A percentile compares a stretch with the other conserved stretches of the same genome.
phyloP scores from a whole-genome alignment of 2,329 filamentous ascomycete genomes.

The Pyrenophora tritici-repentis region DNA sequence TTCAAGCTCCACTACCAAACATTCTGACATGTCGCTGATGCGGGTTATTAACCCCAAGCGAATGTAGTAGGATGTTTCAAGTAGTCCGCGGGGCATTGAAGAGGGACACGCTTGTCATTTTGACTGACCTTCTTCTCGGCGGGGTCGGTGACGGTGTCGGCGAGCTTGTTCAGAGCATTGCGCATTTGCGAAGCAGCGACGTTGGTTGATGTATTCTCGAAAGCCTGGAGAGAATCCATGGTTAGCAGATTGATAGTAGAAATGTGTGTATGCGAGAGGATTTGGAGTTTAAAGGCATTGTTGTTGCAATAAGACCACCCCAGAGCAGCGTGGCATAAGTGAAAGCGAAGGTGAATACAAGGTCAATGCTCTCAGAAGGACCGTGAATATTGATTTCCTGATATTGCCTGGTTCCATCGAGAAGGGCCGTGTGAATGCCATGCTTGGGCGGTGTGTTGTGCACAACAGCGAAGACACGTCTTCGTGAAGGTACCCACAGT shows the following conservation, averaged over 20 bases:
- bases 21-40: conserved; percentile 3
- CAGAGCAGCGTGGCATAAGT: neutral
- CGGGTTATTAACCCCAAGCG: conserved; percentile 1
- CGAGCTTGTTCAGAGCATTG: conserved; percentile 90
- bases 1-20: neutral
- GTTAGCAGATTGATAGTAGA: conserved; percentile 11
- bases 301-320: neutral
- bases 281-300: neutral
- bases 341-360: neutral
- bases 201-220: conserved; percentile 98
- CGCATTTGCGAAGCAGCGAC: conserved; percentile 99
- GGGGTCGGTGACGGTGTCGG: conserved; percentile 85
- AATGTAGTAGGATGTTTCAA: neutral
- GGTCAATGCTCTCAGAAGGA: neutral
- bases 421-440: neutral
- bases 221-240: conserved; percentile 67
- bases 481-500: neutral
- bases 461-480: neutral
- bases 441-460: neutral
- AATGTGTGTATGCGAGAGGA: neutral
- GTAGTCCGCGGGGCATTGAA: neutral
- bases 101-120: neutral
- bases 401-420: neutral
- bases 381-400: neutral
- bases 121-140: conserved; percentile 73